Percentiles rank a stretch among this genome's conserved stretches.
Evolutionary conservation across 2,329 filamentous ascomycete species (phyloP).

Genomic region (Verticillium tricorpus): DNA sequence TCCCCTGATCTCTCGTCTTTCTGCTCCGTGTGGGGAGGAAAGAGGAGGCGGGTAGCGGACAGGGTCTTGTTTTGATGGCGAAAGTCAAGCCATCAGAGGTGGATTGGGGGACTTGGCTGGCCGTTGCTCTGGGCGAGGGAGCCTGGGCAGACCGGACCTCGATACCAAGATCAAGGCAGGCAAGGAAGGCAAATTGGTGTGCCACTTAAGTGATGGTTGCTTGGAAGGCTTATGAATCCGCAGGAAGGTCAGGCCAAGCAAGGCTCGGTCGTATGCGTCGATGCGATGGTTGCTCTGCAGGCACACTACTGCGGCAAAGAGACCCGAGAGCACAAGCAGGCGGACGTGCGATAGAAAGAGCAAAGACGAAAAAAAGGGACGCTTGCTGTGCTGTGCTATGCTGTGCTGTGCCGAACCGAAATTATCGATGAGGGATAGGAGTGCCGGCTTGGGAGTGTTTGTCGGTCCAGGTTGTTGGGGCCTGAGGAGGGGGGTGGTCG

Average conservation of each 20-base stretch:
- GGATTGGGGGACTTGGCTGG: neutral
- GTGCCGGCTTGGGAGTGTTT: neutral
- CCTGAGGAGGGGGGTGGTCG: neutral
- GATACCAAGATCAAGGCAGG: neutral
- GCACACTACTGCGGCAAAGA: neutral
- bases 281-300: neutral
- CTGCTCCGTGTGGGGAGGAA: neutral
- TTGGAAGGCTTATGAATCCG: neutral
- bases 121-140: neutral
- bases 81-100: constrained; percentile 1
- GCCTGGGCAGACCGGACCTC: neutral
- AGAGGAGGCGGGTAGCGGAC: neutral
- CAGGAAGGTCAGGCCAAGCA: neutral
- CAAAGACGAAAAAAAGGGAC: neutral
- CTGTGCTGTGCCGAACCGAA: neutral
- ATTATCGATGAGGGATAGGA: neutral
- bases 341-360: neutral
- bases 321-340: neutral
- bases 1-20: neutral
- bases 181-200: neutral
- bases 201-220: too few species aligned
- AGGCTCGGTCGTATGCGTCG: neutral
- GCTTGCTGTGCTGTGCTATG: neutral
- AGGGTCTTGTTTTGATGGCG: neutral
- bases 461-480: neutral